Evolutionary conservation across 2,329 filamentous ascomycete genomes (phyloP), one percentile per base, ranked within the genome.

Genomic region (Shiraia sp.): DNA sequence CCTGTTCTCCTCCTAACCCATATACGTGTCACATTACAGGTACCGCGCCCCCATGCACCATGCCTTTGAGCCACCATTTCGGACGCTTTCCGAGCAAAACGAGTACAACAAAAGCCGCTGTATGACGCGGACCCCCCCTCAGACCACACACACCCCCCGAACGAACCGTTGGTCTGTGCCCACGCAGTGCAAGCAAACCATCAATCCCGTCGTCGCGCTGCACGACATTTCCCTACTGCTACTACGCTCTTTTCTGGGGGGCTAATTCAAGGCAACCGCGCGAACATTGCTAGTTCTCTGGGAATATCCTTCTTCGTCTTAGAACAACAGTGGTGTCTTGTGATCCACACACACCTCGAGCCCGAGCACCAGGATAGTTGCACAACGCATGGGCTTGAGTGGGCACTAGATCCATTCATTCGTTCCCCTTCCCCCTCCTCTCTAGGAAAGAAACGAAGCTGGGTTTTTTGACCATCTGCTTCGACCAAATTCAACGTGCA

Each of bases 151-250:
- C n/a, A n/a, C n/a, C n/a, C n/a, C n/a, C n/a, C 31, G 42, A 51
- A 57, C 43, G 61, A 68, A 69, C 66, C 34, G 53, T 51, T 66
- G 64, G 63, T 42, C 64, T 51, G 64, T 68, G 65, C 65, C 26
- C 43, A 47, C 40, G 43, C 40, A 32, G 49, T 52, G 50, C 37
- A 51, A 42, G 52, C 57, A 59, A 59, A 63, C 56, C 38, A 42
- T 43, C 46, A 35, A 26, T 42, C 44, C 40, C 39, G 29, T 36
- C 40, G 48, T 59, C 55, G 34, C 57, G 46, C 7, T 10, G 55
- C 59, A 41, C 38, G 51, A 48, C 45, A 45, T 38, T 42, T 48
- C 37, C 41, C 50, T 49, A 51, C 55, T 51, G 55, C 44, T 40
- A 36, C 33, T 19, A 47, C 48, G n/a, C n/a, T n/a, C n/a, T n/a